Base-by-base conservation (phyloP, 2,329 filamentous ascomycete genomes). In the Bisporella sp. region DNA sequence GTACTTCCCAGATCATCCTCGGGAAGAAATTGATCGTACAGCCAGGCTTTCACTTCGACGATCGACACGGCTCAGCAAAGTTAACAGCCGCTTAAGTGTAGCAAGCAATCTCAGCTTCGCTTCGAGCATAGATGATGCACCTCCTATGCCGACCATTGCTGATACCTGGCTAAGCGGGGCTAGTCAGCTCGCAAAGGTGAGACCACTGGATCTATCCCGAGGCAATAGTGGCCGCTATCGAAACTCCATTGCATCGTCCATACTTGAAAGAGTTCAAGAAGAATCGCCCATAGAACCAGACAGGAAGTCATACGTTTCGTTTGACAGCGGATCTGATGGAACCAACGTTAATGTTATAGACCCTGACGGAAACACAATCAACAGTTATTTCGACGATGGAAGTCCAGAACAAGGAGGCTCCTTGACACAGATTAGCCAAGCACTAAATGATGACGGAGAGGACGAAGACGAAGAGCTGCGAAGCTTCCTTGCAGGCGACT, bases 1-100 rank as follows among this genome's bases (percentile, higher is more conserved):
- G 0, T 99, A 97, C 73, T 99, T 99, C 76, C 93, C 93, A 0
- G 90, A 95, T 63, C 92, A 97, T 62, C 84, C 91, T 46, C 84
- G 89, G 50, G 91, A 96, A 65, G 89, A 95, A 60, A 96, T 99
- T 65, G 93, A 97, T 68, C 87, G 90, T 60, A 97, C 93, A 0
- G 91, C 96, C 55, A 87, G 93, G 45, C 81, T 96, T 69, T 96
- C 92, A 1, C 86, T 96, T 68, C 82, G 92, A 59, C 81, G 93
- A 59, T 97, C 92, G 40, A 89, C 88, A 48, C 86, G 93, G 48
- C 76, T 97, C 56, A 97, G 92, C 72, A 88, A 89, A 66, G 89
- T 95, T 58, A 92, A 95, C 58, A 95, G 89, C 67, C 88, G 92
- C 31, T 77, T 99, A 52, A 96, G 91, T 65, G 91, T 95, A 56